Evolutionary conservation across 805 yeast species (phyloP).

Genomic region (Spathaspora boniae): DNA sequence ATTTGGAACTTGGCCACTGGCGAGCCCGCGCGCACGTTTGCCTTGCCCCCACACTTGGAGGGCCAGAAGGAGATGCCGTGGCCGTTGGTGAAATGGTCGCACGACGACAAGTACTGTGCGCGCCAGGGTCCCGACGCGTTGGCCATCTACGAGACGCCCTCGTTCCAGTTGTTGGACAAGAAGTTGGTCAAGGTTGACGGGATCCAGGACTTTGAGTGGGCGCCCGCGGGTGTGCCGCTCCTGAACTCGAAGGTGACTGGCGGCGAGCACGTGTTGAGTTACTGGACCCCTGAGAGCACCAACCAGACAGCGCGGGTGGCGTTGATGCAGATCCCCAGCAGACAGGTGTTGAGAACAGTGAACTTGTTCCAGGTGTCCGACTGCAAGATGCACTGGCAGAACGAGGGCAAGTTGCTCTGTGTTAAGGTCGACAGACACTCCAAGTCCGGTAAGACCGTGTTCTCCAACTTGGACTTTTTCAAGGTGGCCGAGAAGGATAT

Average conservation of each 20-base stretch:
- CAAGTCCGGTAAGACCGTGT: constrained; percentile 86
- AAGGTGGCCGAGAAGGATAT: constrained; percentile 82
- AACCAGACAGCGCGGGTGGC: constrained; percentile 96
- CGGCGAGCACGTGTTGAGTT: constrained; percentile 69
- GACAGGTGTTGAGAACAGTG: constrained; percentile 80
- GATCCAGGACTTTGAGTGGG: constrained; percentile 88
- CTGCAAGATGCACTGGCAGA: constrained; percentile 93
- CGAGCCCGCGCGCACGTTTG: constrained; percentile 83
- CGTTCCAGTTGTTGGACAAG: constrained; percentile 80
- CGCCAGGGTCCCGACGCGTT: constrained; percentile 91
- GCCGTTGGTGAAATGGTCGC: constrained; percentile 97
- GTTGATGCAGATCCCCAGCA: constrained; percentile 81
- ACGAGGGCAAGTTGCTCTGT: constrained; percentile 75
- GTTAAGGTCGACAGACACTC: constrained; percentile 97
- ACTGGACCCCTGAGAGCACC: constrained; percentile 93
- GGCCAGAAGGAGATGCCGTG: constrained; percentile 73
- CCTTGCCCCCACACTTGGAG: constrained; percentile 73
- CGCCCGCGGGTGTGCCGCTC: constrained; percentile 80
- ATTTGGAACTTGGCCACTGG: constrained; percentile 90
- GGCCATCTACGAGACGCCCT: constrained; percentile 79
- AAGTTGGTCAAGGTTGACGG: constrained; percentile 81
- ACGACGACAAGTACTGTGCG: constrained; percentile 89
- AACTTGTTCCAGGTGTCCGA: constrained; percentile 93
- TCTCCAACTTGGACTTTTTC: constrained; percentile 90
- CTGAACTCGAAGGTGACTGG: constrained; percentile 51